Evolutionary conservation across 495 filamentous ascomycete genomes (phyloP).

Genomic region (Tetracladium setigerum): DNA sequence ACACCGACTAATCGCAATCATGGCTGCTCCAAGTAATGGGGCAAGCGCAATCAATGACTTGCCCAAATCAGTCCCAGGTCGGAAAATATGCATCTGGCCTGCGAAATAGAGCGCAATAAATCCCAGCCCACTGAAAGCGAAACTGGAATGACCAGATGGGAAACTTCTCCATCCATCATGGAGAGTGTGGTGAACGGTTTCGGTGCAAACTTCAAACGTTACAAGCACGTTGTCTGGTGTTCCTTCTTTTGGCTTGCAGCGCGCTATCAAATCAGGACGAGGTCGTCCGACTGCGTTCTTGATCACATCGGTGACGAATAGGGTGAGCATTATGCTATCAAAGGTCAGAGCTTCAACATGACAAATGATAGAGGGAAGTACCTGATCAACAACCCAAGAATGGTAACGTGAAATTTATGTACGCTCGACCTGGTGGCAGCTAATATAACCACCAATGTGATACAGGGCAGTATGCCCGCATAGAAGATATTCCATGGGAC

Average conservation of each 20-base stretch:
- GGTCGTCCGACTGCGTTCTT: conserved; percentile 91
- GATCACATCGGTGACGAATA: conserved; percentile 80
- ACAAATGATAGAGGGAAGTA: background rate
- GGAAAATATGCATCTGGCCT: conserved; percentile 72
- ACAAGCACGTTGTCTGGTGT: conserved; percentile 64
- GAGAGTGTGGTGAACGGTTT: conserved; percentile 65
- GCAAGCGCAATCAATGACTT: conserved; percentile 55
- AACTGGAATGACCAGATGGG: conserved; percentile 81
- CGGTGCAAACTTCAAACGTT: conserved; percentile 69
- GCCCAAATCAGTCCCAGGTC: conserved; percentile 63
- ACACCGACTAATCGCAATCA: conserved; percentile 86
- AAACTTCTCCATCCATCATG: conserved; percentile 94
- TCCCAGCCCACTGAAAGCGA: conserved; percentile 79
- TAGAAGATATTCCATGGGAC: conserved; percentile 68
- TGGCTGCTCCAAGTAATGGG: conserved; percentile 70
- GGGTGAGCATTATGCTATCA: conserved; percentile 55
- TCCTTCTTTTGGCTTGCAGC: conserved; percentile 66
- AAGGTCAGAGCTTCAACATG: background rate
- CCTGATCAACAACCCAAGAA: conserved; percentile 72
- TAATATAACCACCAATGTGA: conserved; percentile 58
- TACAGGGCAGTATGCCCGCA: conserved; percentile 61
- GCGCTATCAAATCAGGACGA: conserved; percentile 78
- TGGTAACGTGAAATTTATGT: conserved; percentile 80
- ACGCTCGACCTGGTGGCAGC: conserved; percentile 46
- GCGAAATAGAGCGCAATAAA: conserved; percentile 73